Conservation (phyloP, 192 early-diverging fungal species). For the Diversispora eburnea region DNA sequence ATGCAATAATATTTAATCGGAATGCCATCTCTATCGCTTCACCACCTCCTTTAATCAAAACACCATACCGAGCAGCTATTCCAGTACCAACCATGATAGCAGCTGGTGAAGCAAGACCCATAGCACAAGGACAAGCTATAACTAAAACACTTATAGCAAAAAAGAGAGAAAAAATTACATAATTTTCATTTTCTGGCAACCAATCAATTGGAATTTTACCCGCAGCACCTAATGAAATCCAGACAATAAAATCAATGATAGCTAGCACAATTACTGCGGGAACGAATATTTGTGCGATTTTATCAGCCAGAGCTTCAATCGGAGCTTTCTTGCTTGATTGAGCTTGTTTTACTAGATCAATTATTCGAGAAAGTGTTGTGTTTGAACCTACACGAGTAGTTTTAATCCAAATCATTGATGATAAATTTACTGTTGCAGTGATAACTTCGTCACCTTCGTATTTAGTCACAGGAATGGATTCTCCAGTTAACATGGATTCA, state of each 20-base stretch:
- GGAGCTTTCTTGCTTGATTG: conserved; percentile 60
- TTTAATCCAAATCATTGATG: conserved; percentile 56
- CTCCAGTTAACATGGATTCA: conserved; percentile 82
- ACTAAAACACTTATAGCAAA: conserved; percentile 62
- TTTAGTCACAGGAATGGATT: conserved; percentile 67
- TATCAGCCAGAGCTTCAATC: conserved; percentile 62
- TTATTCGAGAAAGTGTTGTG: conserved; percentile 61
- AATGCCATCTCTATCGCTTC: conserved; percentile 65
- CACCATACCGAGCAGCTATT: conserved; percentile 59
- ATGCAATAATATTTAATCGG: conserved; percentile 59
- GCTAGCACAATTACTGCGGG: conserved; percentile 59
- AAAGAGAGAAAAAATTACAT: conserved; percentile 48
- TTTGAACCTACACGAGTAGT: conserved; percentile 60
- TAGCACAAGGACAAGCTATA: conserved; percentile 70
- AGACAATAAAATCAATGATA: conserved; percentile 53
- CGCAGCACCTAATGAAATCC: conserved; percentile 42
- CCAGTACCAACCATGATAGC: conserved; percentile 75
- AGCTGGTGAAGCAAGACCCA: conserved; percentile 67
- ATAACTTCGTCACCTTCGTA: conserved; percentile 41
- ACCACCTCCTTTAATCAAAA: conserved; percentile 74
- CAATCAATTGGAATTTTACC: conserved; percentile 38
- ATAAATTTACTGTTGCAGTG: conserved; percentile 65
- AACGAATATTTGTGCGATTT: conserved; percentile 60
- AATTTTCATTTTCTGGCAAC: conserved; percentile 45
- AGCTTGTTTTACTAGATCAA: conserved; percentile 62